A percentile compares a stretch with the other conserved stretches of the same genome.
Conservation (phyloP, 2,329 filamentous ascomycete genomes). For the Claviceps sp. region DNA sequence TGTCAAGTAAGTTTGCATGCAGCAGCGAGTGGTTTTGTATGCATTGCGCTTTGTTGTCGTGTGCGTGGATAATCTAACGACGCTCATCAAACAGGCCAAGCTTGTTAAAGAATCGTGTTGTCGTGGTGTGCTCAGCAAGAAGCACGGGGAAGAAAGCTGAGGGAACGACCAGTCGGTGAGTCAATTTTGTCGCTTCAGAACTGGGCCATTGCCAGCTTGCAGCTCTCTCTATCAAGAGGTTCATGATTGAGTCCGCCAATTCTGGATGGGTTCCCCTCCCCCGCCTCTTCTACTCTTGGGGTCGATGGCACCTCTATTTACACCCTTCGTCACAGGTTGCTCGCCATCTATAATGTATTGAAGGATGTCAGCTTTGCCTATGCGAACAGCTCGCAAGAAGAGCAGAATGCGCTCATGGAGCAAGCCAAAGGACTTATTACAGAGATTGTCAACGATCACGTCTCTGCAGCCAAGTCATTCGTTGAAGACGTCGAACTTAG, state of each 20-base stretch:
- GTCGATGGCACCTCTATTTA: neutral
- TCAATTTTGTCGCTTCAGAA: conserved; percentile 13
- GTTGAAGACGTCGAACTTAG: conserved; percentile 44
- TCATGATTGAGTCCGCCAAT: no score
- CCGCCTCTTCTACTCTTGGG: no score
- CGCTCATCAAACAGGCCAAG: conserved; percentile 19
- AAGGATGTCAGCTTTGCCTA: conserved; percentile 33
- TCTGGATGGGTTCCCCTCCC: neutral
- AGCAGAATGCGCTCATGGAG: conserved; percentile 39
- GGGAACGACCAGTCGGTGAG: conserved; percentile 88
- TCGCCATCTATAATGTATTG: conserved; percentile 47
- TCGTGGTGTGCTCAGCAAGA: conserved; percentile 88
- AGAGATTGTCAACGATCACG: conserved; percentile 71
- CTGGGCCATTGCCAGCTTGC: neutral
- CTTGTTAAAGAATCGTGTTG: conserved; percentile 59
- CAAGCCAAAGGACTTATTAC: conserved; percentile 64
- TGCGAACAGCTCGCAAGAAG: conserved; percentile 35
- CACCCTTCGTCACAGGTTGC: conserved; percentile 26
- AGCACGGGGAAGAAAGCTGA: conserved; percentile 90
- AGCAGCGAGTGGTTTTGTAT: neutral
- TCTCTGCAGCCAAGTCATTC: conserved; percentile 53
- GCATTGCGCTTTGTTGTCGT: neutral
- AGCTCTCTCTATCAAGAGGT: no score
- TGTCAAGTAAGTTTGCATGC: conserved; percentile 22
- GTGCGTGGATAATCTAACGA: neutral